Evolutionary conservation across 2,329 filamentous ascomycete genomes (phyloP).

Genomic region (Coleophoma eucalyptorum): DNA sequence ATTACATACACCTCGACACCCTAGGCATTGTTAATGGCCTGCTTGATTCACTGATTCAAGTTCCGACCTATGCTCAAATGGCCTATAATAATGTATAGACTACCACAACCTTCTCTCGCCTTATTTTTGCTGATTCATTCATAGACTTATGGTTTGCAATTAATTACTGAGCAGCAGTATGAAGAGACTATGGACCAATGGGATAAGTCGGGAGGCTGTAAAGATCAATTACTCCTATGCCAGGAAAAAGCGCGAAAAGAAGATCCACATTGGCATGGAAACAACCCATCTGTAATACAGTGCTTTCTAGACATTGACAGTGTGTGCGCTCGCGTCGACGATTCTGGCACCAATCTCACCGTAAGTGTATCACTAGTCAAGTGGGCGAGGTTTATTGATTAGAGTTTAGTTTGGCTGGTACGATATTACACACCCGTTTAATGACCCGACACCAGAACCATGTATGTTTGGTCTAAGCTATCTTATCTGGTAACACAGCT

Average conservation of each 20-base stretch:
- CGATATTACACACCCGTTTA: no score
- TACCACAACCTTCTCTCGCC: no score
- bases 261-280: not conserved
- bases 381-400: no score
- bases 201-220: not conserved
- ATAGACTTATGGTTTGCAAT: not conserved
- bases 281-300: not conserved
- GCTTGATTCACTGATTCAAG: slow-evolving; percentile 57
- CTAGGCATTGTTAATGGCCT: slow-evolving; percentile 67
- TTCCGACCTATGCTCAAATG: slow-evolving; percentile 14
- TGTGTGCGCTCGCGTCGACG: no score
- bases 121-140: no score
- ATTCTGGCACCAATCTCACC: no score
- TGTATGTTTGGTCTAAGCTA: not conserved
- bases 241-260: not conserved
- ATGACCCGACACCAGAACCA: no score
- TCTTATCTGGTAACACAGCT: not conserved
- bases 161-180: not conserved
- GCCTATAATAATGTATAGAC: slow-evolving; percentile 8
- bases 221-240: not conserved
- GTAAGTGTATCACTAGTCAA: no score
- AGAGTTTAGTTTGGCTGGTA: no score
- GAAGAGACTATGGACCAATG: not conserved
- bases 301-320: no score
- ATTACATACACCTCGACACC: slow-evolving; percentile 53